Conservation (phyloP, 1,139 yeast species). For the Scheffersomyces quercinus region DNA sequence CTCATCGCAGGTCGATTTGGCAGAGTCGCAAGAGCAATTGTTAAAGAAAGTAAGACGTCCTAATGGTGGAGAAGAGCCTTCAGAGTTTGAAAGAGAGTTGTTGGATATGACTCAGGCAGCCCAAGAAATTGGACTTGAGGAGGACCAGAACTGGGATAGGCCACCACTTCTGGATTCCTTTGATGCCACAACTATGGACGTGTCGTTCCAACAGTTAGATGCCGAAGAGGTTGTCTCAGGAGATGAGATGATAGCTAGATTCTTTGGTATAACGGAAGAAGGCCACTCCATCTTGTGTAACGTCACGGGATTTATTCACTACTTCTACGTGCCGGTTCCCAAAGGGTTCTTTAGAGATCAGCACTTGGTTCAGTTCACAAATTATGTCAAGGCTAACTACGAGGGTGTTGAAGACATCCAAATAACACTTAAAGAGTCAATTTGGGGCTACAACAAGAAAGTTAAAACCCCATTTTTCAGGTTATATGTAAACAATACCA, state of each 20-base stretch:
- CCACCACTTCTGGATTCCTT: slow-evolving; percentile 53
- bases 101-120: slow-evolving; percentile 51
- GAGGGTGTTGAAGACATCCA: slow-evolving; percentile 65
- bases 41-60: slow-evolving; percentile 40
- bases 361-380: slow-evolving; percentile 47
- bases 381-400: slow-evolving; percentile 50
- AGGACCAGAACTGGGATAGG: slow-evolving; percentile 64
- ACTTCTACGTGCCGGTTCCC: slow-evolving; percentile 92
- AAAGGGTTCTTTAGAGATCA: slow-evolving; percentile 64
- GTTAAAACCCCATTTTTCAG: slow-evolving; percentile 78
- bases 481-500: slow-evolving; percentile 65
- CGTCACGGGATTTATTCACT: slow-evolving; percentile 86
- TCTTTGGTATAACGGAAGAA: slow-evolving; percentile 87
- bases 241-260: slow-evolving; percentile 67
- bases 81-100: slow-evolving; percentile 67
- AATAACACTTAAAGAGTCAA: slow-evolving; percentile 71
- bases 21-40: slow-evolving; percentile 32
- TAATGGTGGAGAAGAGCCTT: slow-evolving; percentile 45
- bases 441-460: slow-evolving; percentile 92
- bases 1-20: slow-evolving; percentile 22
- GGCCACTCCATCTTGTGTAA: slow-evolving; percentile 90
- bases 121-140: slow-evolving; percentile 33
- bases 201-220: slow-evolving; percentile 88
- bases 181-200: slow-evolving; percentile 49
- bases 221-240: slow-evolving; percentile 77